Conservation (phyloP, 1,284 basidiomycete species). For the Rhodotorula mucilaginosa region DNA sequence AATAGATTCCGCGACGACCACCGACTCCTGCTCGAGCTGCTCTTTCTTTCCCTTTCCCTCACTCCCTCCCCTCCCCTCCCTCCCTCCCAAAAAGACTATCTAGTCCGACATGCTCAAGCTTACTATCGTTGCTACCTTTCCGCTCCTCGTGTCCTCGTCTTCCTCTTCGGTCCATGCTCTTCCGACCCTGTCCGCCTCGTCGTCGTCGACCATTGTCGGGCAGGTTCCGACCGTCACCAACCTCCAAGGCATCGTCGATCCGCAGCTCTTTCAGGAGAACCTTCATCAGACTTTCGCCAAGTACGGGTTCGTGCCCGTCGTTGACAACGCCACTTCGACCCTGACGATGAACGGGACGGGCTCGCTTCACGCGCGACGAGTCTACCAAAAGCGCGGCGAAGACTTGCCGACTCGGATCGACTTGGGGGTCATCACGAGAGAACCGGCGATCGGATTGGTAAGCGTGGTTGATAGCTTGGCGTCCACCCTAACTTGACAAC, state of each 20-base stretch:
- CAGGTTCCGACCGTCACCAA: neutral
- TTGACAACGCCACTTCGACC: neutral
- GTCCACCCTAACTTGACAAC: too few species aligned
- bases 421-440: neutral
- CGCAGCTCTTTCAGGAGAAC: neutral
- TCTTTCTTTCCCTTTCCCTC: too few species aligned
- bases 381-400: neutral
- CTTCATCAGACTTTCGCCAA: constrained; percentile 1
- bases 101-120: neutral
- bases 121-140: neutral
- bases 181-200: constrained; percentile 3
- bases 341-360: too few species aligned
- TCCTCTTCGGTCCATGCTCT: constrained; percentile 8
- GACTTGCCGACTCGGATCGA: neutral
- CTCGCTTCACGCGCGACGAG: too few species aligned
- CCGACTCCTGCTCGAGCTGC: too few species aligned
- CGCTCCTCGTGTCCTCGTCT: neutral
- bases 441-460: neutral
- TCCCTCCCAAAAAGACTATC: too few species aligned
- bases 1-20: too few species aligned
- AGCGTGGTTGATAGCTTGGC: neutral
- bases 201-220: neutral
- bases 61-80: too few species aligned
- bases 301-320: neutral
- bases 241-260: constrained; percentile 6